Conservation (phyloP, 345 rosid species). For the Gossypium longicalyx region DNA sequence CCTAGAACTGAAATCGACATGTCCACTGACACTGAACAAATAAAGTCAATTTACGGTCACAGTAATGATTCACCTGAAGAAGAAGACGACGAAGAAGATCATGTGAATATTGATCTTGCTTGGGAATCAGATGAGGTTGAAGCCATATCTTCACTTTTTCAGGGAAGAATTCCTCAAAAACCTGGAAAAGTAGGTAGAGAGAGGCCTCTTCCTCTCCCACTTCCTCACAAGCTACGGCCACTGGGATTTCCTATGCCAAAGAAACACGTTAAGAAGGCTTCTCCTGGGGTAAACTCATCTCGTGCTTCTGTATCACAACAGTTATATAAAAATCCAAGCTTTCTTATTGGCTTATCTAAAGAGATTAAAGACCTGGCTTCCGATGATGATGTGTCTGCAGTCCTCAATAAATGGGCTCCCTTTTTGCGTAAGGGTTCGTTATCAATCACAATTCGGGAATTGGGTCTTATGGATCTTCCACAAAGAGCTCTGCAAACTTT, state of each 20-base stretch:
- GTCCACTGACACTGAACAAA: constrained; percentile 15
- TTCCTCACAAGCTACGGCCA: constrained; percentile 72
- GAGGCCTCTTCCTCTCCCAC: constrained; percentile 78
- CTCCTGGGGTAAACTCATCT: constrained; percentile 20
- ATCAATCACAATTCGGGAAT: constrained; percentile 62
- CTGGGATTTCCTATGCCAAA: constrained; percentile 60
- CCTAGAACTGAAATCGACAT: background rate
- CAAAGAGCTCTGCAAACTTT: constrained; percentile 74
- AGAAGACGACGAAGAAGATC: background rate
- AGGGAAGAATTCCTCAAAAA: constrained; percentile 73
- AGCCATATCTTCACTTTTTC: constrained; percentile 73
- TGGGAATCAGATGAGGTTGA: constrained; percentile 79
- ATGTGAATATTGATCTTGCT: constrained; percentile 15
- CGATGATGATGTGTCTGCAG: constrained; percentile 45
- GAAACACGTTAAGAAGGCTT: constrained; percentile 27
- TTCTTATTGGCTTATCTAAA: constrained; percentile 65
- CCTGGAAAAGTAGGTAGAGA: constrained; percentile 49
- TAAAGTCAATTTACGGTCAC: constrained; percentile 10
- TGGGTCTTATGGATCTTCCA: constrained; percentile 80
- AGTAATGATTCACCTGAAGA: constrained; percentile 15
- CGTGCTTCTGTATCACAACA: constrained; percentile 40
- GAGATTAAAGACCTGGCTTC: constrained; percentile 44
- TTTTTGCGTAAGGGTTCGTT: constrained; percentile 76
- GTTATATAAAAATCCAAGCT: constrained; percentile 52
- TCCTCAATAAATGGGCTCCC: constrained; percentile 49